A percentile compares a stretch with the other conserved stretches of the same genome.
Evolutionary conservation across 1,139 yeast species (phyloP).

Genomic region (Tardiomyces blankii): DNA sequence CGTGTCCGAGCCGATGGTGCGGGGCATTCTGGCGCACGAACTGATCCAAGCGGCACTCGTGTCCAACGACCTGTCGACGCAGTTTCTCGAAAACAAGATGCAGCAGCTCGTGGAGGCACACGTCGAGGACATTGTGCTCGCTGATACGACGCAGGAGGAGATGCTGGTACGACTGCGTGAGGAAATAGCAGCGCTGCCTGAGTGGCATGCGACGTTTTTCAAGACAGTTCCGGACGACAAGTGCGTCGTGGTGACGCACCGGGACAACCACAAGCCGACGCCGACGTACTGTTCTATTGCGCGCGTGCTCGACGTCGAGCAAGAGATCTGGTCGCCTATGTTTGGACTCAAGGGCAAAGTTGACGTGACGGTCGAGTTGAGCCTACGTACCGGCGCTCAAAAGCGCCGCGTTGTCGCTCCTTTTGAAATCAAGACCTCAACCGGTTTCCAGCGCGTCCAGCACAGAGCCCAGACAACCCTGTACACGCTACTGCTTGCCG

Average conservation of each 20-base stretch:
- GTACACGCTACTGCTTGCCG: constrained; percentile 71
- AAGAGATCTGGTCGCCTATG: constrained; percentile 82
- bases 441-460: constrained; percentile 38
- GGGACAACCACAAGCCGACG: constrained; percentile 6
- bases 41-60: constrained; percentile 60
- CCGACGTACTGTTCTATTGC: constrained; percentile 31
- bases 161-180: constrained; percentile 37
- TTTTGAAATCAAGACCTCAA: constrained; percentile 83
- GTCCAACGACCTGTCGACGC: constrained; percentile 32
- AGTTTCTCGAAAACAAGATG: constrained; percentile 35
- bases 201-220: constrained; percentile 50
- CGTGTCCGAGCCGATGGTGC: constrained; percentile 46
- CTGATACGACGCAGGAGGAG: constrained; percentile 40
- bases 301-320: constrained; percentile 74
- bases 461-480: constrained; percentile 85
- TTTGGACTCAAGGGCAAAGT: constrained; percentile 88
- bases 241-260: constrained; percentile 17
- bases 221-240: constrained; percentile 15
- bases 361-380: constrained; percentile 74
- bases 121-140: constrained; percentile 44
- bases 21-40: constrained; percentile 73
- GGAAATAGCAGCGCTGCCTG: constrained; percentile 47
- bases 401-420: constrained; percentile 51
- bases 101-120: constrained; percentile 34
- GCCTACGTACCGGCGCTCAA: constrained; percentile 18